Base-by-base conservation (phyloP, 805 yeast genomes). In the Teunomyces tritomae region DNA sequence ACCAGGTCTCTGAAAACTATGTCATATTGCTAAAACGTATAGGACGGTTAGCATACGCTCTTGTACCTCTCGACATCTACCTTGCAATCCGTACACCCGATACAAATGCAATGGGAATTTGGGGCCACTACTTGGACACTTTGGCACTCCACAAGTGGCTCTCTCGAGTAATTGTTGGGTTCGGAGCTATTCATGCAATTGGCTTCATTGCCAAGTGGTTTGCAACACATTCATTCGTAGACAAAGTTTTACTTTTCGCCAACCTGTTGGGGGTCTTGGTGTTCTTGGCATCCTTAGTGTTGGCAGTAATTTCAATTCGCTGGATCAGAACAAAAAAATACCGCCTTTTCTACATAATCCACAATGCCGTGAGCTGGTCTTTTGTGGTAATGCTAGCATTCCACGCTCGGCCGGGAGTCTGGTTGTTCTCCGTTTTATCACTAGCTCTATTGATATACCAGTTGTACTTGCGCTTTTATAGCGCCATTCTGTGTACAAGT, bases 351-450 rank as follows among this genome's bases (percentile, higher is more conserved):
- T 86, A 83, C 58, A 42, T 79, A 2, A 51, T 74, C 14, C 95
- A 87, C 61, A 77, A 81, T 45, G 30, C 79, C 3, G 69, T 80
- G 2, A 73, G 80, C 7, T 67, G 79, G 64, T 28, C 66, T 1
- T 70, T 77, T 46, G 63, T 83, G 4, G 53, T 71, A 1, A 53
- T 80, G 20, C 71, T 80, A 4, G 70, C 74, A 1, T 67, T 77
- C 44, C 95, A 87, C 64, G 87, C 94, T 1, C 75, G 92, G 50
- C 92, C 92, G 0, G 83, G 84, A 0, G 87, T 85, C 1, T 55
- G 67, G 0, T 52, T 70, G 14, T 65, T 64, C 33, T 58, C 72
- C 3, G 28, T 52, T 2, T n/a, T 67, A 5, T 50, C 54, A 29
- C 35, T 52, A 8, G 28, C 52, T 1, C 44, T 69, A 42, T 51